Evolutionary conservation across 768 basidiomycete genomes (phyloP).

Genomic region (Lentinula aciculospora): DNA sequence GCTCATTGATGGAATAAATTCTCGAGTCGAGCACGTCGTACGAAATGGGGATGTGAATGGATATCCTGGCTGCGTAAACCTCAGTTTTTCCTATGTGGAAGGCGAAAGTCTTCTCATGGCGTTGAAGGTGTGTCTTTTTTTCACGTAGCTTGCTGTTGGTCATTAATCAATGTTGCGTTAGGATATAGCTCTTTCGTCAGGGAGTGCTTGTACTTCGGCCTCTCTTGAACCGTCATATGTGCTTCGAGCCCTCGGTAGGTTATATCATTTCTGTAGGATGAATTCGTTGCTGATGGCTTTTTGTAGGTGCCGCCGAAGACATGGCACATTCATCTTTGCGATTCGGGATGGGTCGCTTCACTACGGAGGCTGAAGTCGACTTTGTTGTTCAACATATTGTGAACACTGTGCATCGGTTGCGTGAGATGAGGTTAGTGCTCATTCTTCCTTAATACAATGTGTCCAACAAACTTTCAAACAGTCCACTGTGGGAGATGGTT

Average conservation of each 20-base stretch:
- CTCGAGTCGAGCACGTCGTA: conserved; percentile 83
- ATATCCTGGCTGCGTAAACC: conserved; percentile 94
- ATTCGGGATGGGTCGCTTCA: conserved; percentile 97
- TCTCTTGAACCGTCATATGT: conserved; percentile 99
- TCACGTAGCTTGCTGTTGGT: background rate
- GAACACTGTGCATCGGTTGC: conserved; percentile 75
- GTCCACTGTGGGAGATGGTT: conserved; percentile 99
- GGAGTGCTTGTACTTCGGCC: conserved; percentile 97
- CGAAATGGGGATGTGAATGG: conserved; percentile 91
- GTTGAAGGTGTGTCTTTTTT: conserved; percentile 60
- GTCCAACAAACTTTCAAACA: conserved; percentile 19
- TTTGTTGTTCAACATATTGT: conserved; percentile 88
- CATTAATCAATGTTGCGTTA: conserved; percentile 21
- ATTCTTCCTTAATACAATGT: conserved; percentile 6
- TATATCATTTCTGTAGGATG: background rate
- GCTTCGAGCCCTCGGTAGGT: conserved; percentile 82
- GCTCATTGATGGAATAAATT: conserved; percentile 74
- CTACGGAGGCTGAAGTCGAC: conserved; percentile 95
- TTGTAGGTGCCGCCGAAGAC: conserved; percentile 86
- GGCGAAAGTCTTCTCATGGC: conserved; percentile 98
- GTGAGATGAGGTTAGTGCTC: conserved; percentile 78
- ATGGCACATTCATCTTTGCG: conserved; percentile 98
- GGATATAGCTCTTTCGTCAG: conserved; percentile 97
- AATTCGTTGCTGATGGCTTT: background rate
- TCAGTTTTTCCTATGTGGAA: conserved; percentile 95